Evolutionary conservation across 257 asterid species (phyloP).

Genomic region (Solanum boliviense): DNA sequence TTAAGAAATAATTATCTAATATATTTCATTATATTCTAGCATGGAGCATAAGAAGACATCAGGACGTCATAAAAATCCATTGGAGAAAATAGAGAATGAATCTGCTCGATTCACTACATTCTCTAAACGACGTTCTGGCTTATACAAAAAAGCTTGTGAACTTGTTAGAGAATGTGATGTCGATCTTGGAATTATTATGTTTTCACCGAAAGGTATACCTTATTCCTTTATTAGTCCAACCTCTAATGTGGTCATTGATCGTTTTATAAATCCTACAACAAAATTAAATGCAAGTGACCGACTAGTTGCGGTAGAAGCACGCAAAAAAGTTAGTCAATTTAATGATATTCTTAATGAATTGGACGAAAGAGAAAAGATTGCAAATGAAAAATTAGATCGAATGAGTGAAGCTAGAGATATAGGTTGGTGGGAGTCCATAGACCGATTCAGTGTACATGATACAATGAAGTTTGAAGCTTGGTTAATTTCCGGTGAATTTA

Average conservation of each 20-base stretch:
- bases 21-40: neutral
- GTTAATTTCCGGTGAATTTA: neutral
- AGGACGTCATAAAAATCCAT: neutral
- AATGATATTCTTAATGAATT: neutral
- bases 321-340: neutral
- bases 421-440: neutral
- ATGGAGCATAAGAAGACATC: neutral
- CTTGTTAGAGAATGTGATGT: no score
- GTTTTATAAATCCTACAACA: no score
- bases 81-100: neutral
- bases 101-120: neutral
- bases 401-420: neutral
- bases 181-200: slow-evolving; percentile 9
- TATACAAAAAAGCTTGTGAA: no score
- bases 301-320: neutral
- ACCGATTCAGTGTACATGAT: neutral
- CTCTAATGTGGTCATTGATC: neutral
- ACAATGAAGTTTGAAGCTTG: neutral
- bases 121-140: neutral
- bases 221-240: slow-evolving; percentile 29
- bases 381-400: neutral
- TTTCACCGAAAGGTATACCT: slow-evolving; percentile 27
- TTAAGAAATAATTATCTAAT: no score
- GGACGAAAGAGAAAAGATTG: neutral
- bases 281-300: no score